Percentiles rank a stretch among this genome's conserved stretches.
Conservation (phyloP, 345 rosid species). For the Gossypium herbaceum region DNA sequence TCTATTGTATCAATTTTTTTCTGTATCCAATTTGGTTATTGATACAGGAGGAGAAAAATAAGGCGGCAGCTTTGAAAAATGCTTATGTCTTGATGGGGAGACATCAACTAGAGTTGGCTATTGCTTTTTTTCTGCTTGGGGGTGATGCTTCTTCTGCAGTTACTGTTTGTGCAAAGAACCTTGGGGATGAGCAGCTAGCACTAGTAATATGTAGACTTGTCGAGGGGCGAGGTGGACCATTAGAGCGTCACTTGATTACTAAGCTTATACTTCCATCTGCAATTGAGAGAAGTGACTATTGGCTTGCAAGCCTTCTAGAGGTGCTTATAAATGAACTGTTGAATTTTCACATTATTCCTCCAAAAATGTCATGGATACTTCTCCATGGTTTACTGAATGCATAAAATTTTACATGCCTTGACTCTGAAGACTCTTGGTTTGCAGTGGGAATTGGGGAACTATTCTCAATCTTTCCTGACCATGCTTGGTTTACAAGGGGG, state of each 20-base stretch:
- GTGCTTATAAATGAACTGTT: conserved; percentile 37
- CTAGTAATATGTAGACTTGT: conserved; percentile 78
- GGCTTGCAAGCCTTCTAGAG: conserved; percentile 86
- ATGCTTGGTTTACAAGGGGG: conserved; percentile 53
- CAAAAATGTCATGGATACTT: not conserved
- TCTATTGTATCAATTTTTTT: conserved; percentile 12
- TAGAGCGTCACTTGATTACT: conserved; percentile 57
- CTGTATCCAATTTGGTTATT: conserved; percentile 8
- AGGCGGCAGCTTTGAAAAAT: conserved; percentile 91
- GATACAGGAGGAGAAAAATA: conserved; percentile 81
- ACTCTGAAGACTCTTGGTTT: conserved; percentile 26
- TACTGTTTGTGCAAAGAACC: conserved; percentile 78
- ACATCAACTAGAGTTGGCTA: conserved; percentile 86
- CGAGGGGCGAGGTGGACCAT: conserved; percentile 74
- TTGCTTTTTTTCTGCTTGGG: conserved; percentile 91
- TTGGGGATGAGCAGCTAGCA: conserved; percentile 90
- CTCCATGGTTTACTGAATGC: not conserved
- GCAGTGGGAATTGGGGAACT: conserved; percentile 91
- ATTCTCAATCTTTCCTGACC: conserved; percentile 55
- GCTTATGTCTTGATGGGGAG: conserved; percentile 93
- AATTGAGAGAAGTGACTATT: conserved; percentile 64
- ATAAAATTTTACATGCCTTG: not conserved
- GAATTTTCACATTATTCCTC: conserved; percentile 12
- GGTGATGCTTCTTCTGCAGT: conserved; percentile 87
- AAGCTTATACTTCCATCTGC: conserved; percentile 74